These are phyloP conservation scores for Diaporthe destruens DNA, from an alignment of 2,329 filamentous ascomycete species.

Conservation along the genomic window DNA sequence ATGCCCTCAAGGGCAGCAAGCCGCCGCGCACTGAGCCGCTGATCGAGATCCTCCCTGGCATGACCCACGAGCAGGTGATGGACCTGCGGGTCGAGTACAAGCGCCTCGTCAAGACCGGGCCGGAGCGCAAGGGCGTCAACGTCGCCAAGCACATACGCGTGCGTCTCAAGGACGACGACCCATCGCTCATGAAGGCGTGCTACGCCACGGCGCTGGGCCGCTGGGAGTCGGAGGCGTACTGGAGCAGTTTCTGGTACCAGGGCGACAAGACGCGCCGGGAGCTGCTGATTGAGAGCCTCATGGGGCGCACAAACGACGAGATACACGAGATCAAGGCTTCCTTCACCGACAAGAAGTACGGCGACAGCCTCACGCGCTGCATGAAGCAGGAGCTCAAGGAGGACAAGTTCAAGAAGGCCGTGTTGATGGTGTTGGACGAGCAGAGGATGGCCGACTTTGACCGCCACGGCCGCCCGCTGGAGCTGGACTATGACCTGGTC, in stretches of 20 bases:
- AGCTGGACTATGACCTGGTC: slow-evolving; percentile 70
- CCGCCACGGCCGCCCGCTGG: slow-evolving; percentile 68
- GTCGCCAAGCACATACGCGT: slow-evolving; percentile 87
- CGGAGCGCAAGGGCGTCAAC: slow-evolving; percentile 82
- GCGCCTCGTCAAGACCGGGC: slow-evolving; percentile 83
- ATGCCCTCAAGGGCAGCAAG: slow-evolving; percentile 77
- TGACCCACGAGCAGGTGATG: slow-evolving; percentile 90
- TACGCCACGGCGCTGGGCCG: slow-evolving; percentile 90
- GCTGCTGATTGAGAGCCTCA: slow-evolving; percentile 90
- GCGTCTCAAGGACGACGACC: slow-evolving; percentile 78
- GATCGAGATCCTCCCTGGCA: slow-evolving; percentile 84
- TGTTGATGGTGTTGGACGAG: slow-evolving; percentile 86
- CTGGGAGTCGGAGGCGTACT: slow-evolving; percentile 96
- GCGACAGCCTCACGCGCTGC: slow-evolving; percentile 82
- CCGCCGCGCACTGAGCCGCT: slow-evolving; percentile 77
- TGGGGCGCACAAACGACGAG: slow-evolving; percentile 91
- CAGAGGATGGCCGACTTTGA: slow-evolving; percentile 85
- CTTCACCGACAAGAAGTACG: slow-evolving; percentile 93
- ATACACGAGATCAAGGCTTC: slow-evolving; percentile 87
- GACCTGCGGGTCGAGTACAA: slow-evolving; percentile 92
- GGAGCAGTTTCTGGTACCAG: slow-evolving; percentile 99
- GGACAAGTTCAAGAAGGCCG: slow-evolving; percentile 93
- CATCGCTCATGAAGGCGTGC: slow-evolving; percentile 88
- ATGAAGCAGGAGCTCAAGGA: slow-evolving; percentile 95
- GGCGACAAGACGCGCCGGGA: slow-evolving; percentile 86